Base-by-base conservation (phyloP, 345 rosid species). In the Sisymbrium altissimum region DNA sequence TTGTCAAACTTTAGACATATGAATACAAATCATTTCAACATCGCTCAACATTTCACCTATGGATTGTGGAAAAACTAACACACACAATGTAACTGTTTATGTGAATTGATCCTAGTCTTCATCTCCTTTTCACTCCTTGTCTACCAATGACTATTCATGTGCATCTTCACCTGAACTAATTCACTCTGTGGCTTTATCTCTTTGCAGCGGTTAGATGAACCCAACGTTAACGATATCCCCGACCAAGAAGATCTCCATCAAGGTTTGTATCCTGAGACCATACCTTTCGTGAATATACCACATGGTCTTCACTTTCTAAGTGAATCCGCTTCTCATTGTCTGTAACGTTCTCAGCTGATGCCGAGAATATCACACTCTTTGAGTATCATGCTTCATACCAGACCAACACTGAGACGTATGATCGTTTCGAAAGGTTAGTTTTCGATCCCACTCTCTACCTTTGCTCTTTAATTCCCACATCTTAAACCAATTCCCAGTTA, bases 121-220 rank as follows among this genome's bases (percentile, higher is more conserved):
- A 38, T 58, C 29, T 25, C 14, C 33, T 39, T 58, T 53, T 74
- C 10, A 49, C 29, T 25, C 14, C 33, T 39, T 58, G 61, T 74
- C 10, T 43, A 75, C 45, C 39, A 29, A 36, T 59, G 38, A 33
- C 5, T 54, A n/a, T 45, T 12, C 15, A n/a, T 29, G 29, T 74
- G 62, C 66, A 39, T 66, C 29, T 58, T 49, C 27, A 18, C 23
- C 18, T 67, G 27, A 58, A 39, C 62, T 67, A n/a, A 58, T 49
- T 30, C 41, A 17, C 9, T 30, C 21, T 9, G n/a, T 61, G 71
- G 30, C 44, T 55, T 52, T 60, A 15, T 61, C 29, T 72, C 60
- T 56, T 35, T 78, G 75, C 90, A 91, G 97, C 83, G 83, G 57
- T 85, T 91, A 13, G 98, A 93, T 65, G 78, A 86, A 46, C 35